Evolutionary conservation across 2,329 filamentous ascomycete genomes (phyloP).

Genomic region (Penicillium fuscoglaucum): DNA sequence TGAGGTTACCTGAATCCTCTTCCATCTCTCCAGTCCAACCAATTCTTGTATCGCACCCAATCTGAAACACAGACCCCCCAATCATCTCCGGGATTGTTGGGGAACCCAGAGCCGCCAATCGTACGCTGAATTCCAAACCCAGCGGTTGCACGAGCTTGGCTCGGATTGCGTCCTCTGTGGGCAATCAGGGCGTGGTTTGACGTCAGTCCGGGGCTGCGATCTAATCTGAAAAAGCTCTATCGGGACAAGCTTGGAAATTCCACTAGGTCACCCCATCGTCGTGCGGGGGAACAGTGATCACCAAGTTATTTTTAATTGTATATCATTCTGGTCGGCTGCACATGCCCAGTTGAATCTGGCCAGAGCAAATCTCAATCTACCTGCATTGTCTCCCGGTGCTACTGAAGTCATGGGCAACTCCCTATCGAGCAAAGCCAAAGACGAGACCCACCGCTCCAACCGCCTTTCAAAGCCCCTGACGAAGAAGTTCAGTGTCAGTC

Average conservation of each 20-base stretch:
- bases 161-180: slow-evolving; percentile 23
- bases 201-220: slow-evolving; percentile 27
- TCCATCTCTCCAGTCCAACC: slow-evolving; percentile 24
- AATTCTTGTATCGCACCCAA: slow-evolving; percentile 20
- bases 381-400: slow-evolving; percentile 8
- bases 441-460: slow-evolving; percentile 37
- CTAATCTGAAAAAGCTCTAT: slow-evolving; percentile 17
- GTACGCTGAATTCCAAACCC: slow-evolving; percentile 21
- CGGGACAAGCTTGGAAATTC: slow-evolving; percentile 1
- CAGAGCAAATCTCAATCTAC: slow-evolving; percentile 16
- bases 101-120: slow-evolving; percentile 25
- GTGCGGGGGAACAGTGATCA: slow-evolving; percentile 10
- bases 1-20: slow-evolving; percentile 15
- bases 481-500: slow-evolving; percentile 21
- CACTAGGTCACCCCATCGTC: slow-evolving; percentile 8
- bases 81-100: slow-evolving; percentile 22
- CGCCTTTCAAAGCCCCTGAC: slow-evolving; percentile 41
- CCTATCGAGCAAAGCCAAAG: slow-evolving; percentile 35
- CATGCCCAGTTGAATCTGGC: slow-evolving; percentile 4
- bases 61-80: slow-evolving; percentile 25
- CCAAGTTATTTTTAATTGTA: slow-evolving; percentile 10
- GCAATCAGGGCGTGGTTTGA: slow-evolving; percentile 26
- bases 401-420: slow-evolving; percentile 39
- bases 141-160: slow-evolving; percentile 22
- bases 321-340: slow-evolving; percentile 10